Evolutionary conservation across 1,139 yeast genomes (phyloP).

Genomic region (Zygosaccharomyces pseudobailii): DNA sequence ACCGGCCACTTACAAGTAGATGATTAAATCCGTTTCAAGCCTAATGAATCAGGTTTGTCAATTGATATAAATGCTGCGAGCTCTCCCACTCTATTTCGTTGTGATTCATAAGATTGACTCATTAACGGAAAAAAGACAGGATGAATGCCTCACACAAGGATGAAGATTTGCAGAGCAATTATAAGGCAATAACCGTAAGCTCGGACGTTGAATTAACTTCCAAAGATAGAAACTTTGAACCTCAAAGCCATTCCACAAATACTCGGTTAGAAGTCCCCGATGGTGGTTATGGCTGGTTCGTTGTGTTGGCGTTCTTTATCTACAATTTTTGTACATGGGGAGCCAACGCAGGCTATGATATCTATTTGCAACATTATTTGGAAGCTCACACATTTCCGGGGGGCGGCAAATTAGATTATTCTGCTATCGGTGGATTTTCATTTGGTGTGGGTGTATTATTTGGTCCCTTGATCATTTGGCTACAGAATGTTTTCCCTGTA

Average conservation of each 20-base stretch:
- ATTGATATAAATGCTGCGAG: too few relatives aligned
- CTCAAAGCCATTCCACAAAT: background rate
- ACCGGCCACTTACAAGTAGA: background rate
- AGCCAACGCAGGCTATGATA: slow-evolving; percentile 57
- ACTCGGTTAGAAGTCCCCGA: slow-evolving; percentile 37
- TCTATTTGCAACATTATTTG: slow-evolving; percentile 54
- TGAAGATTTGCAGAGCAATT: background rate
- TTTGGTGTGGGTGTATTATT: slow-evolving; percentile 52
- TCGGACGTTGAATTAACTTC: background rate
- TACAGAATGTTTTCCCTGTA: slow-evolving; percentile 28
- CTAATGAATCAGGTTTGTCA: too few relatives aligned
- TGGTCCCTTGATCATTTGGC: slow-evolving; percentile 45
- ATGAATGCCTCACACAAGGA: background rate
- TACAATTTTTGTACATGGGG: slow-evolving; percentile 64
- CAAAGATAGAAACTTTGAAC: background rate
- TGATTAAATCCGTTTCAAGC: background rate
- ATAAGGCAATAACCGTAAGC: background rate
- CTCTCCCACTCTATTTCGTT: too few relatives aligned
- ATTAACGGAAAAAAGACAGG: background rate
- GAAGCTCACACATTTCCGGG: slow-evolving; percentile 44
- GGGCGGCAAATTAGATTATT: slow-evolving; percentile 51
- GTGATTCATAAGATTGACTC: too few relatives aligned
- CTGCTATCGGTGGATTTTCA: slow-evolving; percentile 62
- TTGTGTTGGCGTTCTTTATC: slow-evolving; percentile 48
- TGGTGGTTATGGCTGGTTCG: slow-evolving; percentile 61